A percentile compares a stretch with the other conserved stretches of the same genome.
phyloP scores from a whole-genome alignment of 768 basidiomycete genomes.

The Asterophora parasitica region DNA sequence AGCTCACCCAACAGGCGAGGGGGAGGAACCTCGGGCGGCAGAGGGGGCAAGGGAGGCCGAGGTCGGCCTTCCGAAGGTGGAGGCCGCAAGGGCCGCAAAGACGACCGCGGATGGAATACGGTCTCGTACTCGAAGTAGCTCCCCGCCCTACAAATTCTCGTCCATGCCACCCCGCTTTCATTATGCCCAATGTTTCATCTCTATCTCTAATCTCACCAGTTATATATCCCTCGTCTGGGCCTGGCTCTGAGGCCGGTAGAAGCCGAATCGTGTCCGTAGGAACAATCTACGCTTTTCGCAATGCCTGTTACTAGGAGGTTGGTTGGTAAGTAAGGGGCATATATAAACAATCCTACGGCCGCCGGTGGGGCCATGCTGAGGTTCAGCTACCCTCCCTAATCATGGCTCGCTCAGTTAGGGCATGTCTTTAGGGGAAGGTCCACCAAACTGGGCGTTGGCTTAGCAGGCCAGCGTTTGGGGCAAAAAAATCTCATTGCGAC shows the following conservation, averaged over 20 bases:
- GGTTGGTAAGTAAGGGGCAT: background rate
- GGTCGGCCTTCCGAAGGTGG: too few species aligned
- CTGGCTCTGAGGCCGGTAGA: slow-evolving; percentile 1
- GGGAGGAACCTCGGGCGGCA: too few species aligned
- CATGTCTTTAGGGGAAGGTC: background rate
- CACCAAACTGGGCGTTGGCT: slow-evolving; percentile 1
- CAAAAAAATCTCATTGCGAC: background rate
- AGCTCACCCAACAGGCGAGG: too few species aligned
- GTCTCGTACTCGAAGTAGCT: too few species aligned
- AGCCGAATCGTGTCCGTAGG: slow-evolving; percentile 3
- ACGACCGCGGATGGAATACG: too few species aligned
- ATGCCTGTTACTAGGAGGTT: slow-evolving; percentile 1
- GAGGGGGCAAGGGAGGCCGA: too few species aligned
- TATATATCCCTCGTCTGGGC: too few species aligned
- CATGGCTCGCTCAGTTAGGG: background rate
- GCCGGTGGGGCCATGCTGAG: background rate
- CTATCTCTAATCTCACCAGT: too few species aligned
- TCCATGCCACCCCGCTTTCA: too few species aligned
- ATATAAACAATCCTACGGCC: background rate
- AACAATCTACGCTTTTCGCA: background rate
- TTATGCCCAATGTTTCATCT: too few species aligned
- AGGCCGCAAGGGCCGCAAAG: too few species aligned
- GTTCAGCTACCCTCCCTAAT: background rate
- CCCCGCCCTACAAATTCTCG: too few species aligned
- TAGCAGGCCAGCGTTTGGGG: slow-evolving; percentile 1